phyloP scores from a whole-genome alignment of 176 grass and related monocot species.

The Bromus sterilis region DNA sequence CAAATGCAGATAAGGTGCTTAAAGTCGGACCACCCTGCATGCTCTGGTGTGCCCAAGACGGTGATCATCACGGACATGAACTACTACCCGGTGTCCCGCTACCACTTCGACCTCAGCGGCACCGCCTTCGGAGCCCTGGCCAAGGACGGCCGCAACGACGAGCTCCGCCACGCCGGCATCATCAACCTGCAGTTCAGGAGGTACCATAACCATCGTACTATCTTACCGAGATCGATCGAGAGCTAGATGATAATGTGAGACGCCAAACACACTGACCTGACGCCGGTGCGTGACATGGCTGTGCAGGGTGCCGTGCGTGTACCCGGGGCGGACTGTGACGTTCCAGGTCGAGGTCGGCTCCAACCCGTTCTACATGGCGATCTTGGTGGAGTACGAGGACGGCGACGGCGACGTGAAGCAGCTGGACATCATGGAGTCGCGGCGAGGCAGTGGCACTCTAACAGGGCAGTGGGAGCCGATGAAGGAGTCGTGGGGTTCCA shows the following conservation, averaged over 20 bases:
- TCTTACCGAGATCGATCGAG: not conserved
- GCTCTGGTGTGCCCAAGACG: not conserved
- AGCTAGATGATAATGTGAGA: not conserved
- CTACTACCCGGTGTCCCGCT: not conserved
- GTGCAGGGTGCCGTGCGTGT: constrained; percentile 28
- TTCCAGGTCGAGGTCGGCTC: constrained; percentile 70
- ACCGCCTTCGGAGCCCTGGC: constrained; percentile 22
- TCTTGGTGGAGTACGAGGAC: not conserved
- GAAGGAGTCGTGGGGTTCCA: constrained; percentile 46
- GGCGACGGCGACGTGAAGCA: constrained; percentile 20
- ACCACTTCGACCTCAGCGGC: not conserved
- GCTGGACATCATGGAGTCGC: constrained; percentile 48
- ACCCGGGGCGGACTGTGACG: constrained; percentile 8
- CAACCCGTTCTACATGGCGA: constrained; percentile 49
- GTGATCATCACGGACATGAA: not conserved
- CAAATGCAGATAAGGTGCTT: not conserved
- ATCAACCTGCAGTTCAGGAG: constrained; percentile 8
- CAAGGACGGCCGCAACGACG: constrained; percentile 22
- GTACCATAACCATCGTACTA: not conserved
- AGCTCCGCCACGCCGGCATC: not conserved
- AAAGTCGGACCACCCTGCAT: not conserved
- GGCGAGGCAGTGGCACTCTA: not conserved
- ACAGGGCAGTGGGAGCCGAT: constrained; percentile 35
- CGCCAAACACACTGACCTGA: no score
- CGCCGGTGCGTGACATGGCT: not conserved